phyloP scores from a whole-genome alignment of 306 rosid genomes.

The Vigna reflexopilosa region DNA sequence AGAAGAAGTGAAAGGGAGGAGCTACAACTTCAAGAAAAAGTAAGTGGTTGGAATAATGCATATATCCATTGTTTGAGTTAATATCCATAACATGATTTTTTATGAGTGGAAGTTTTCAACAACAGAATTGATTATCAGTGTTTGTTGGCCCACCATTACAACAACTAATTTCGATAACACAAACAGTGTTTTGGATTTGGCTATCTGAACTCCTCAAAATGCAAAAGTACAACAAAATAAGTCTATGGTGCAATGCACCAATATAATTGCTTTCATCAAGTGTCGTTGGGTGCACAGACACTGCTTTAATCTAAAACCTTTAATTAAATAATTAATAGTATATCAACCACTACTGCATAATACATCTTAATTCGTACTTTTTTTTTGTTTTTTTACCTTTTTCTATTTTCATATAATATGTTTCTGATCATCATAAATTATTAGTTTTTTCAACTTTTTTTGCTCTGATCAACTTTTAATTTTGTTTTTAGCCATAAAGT shows the following conservation, averaged over 20 bases:
- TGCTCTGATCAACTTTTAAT: not conserved
- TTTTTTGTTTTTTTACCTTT: no score
- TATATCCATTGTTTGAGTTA: conserved; percentile 28
- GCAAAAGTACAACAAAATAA: conserved; percentile 20
- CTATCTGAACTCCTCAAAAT: not conserved
- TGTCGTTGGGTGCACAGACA: conserved; percentile 49
- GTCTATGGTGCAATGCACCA: conserved; percentile 35
- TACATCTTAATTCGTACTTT: not conserved
- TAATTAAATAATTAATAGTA: not conserved
- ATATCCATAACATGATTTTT: conserved; percentile 18
- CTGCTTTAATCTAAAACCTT: not conserved
- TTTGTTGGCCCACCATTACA: conserved; percentile 40
- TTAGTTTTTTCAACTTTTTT: no score
- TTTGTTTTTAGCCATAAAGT: not conserved
- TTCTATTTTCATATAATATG: no score
- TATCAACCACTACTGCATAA: not conserved
- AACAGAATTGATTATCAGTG: conserved; percentile 30
- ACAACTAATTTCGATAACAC: conserved; percentile 36
- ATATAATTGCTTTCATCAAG: conserved; percentile 29
- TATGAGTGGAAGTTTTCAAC: conserved; percentile 36
- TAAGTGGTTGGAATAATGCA: conserved; percentile 38
- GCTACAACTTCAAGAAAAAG: conserved; percentile 19
- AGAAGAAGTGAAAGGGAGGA: not conserved
- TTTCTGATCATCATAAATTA: no score
- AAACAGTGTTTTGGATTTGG: conserved; percentile 32